Percentiles rank a stretch among this genome's conserved stretches.
phyloP scores from a whole-genome alignment of 2,329 filamentous ascomycete species.

The Verticillium zaregamsianum region DNA sequence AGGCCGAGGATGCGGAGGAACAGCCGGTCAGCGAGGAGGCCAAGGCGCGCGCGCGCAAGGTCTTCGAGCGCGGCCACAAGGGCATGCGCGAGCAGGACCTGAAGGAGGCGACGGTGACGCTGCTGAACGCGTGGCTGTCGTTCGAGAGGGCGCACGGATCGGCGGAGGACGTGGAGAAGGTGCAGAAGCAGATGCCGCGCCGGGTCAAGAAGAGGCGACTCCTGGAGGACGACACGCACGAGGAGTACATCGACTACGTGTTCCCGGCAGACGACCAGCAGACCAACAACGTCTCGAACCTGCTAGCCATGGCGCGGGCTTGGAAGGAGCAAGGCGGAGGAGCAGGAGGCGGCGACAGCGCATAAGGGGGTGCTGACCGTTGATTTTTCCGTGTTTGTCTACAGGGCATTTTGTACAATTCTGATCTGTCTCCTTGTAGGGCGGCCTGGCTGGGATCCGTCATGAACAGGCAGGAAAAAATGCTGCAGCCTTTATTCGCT shows the following conservation, averaged over 20 bases:
- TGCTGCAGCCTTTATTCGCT: too few relatives aligned
- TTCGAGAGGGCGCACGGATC: conserved; percentile 87
- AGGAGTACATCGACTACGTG: conserved; percentile 96
- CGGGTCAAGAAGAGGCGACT: conserved; percentile 88
- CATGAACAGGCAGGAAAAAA: too few relatives aligned
- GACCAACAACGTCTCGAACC: conserved; percentile 74
- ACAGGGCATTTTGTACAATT: not conserved
- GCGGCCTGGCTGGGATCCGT: too few relatives aligned
- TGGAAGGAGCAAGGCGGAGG: conserved; percentile 68
- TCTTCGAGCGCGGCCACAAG: conserved; percentile 84
- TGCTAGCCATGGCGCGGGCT: conserved; percentile 79
- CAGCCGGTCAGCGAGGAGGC: conserved; percentile 74
- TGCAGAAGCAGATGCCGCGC: conserved; percentile 91
- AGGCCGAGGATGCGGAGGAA: conserved; percentile 55
- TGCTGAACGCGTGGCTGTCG: conserved; percentile 87
- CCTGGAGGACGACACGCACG: conserved; percentile 87
- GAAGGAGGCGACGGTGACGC: conserved; percentile 87
- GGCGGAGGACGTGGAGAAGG: conserved; percentile 69
- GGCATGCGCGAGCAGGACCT: conserved; percentile 85
- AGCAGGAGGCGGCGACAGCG: conserved; percentile 14
- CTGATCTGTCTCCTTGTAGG: too few relatives aligned
- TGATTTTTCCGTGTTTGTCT: too few relatives aligned
- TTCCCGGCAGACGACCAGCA: conserved; percentile 94
- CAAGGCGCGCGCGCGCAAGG: conserved; percentile 72
- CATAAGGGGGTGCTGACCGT: not conserved